Evolutionary conservation across 768 basidiomycete species (phyloP).

Genomic region (Hygrophorus russula): DNA sequence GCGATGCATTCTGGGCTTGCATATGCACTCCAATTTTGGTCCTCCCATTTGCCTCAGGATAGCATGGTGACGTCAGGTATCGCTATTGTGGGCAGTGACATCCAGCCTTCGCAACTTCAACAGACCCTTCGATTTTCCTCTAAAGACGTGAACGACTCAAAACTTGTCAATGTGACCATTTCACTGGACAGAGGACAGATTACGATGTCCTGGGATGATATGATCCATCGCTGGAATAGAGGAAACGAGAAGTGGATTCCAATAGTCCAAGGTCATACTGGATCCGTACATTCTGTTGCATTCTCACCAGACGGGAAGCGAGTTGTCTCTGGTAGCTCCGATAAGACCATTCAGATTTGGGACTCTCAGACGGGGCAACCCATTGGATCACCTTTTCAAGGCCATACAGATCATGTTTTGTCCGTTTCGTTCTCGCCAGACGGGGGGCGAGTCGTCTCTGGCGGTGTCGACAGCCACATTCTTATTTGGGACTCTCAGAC

Average conservation of each 20-base stretch:
- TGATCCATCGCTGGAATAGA: too few species aligned
- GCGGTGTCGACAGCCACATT: background rate
- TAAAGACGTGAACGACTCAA: too few species aligned
- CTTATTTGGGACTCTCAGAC: background rate
- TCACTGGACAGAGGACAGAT: too few species aligned
- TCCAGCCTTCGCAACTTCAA: too few species aligned
- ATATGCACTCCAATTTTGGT: background rate
- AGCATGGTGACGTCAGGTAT: background rate
- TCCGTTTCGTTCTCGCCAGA: slow-evolving; percentile 12
- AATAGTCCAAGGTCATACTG: too few species aligned
- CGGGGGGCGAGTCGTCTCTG: slow-evolving; percentile 1
- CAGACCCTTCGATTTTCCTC: too few species aligned
- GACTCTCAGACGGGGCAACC: slow-evolving; percentile 5
- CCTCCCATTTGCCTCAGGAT: background rate
- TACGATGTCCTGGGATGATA: too few species aligned
- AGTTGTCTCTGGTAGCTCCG: background rate
- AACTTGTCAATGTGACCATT: too few species aligned
- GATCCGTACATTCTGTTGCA: slow-evolving; percentile 20
- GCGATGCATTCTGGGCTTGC: background rate
- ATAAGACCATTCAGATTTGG: background rate
- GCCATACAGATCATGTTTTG: slow-evolving; percentile 4
- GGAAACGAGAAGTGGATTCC: slow-evolving; percentile 36
- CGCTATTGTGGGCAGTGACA: too few species aligned
- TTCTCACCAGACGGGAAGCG: slow-evolving; percentile 3
- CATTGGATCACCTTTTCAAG: background rate